Percentiles rank a stretch among this genome's conserved stretches.
Evolutionary conservation across 257 asterid species (phyloP).

Genomic region (Nicotiana knightiana): DNA sequence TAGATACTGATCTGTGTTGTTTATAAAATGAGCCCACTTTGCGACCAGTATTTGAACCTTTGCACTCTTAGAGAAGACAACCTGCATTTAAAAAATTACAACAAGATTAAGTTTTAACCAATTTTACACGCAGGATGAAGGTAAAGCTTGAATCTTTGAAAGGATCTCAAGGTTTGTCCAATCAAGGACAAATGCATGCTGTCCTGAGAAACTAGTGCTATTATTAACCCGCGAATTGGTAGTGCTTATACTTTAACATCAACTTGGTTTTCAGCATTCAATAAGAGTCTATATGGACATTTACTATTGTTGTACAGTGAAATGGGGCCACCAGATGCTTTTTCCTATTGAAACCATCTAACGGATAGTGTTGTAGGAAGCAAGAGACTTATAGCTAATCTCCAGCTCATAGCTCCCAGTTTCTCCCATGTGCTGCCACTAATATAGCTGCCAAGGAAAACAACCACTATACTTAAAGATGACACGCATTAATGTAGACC

Average conservation of each 20-base stretch:
- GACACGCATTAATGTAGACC: not conserved
- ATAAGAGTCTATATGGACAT: not conserved
- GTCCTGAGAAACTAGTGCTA: not conserved
- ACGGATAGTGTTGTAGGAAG: not conserved
- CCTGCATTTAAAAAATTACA: constrained; percentile 25
- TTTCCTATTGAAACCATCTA: not conserved
- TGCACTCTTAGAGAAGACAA: constrained; percentile 64
- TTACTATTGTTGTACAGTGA: not conserved
- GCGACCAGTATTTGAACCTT: constrained; percentile 65
- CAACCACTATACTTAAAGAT: not conserved
- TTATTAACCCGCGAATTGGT: not conserved
- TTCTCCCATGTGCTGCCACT: not conserved
- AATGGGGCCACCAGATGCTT: not conserved
- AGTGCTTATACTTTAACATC: not conserved
- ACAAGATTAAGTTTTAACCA: not conserved
- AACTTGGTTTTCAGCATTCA: not conserved
- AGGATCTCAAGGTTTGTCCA: not conserved
- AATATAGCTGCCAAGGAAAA: not conserved
- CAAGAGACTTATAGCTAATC: not conserved
- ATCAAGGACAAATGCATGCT: not conserved
- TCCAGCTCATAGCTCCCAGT: not conserved
- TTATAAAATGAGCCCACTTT: constrained; percentile 65
- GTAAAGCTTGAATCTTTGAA: not conserved
- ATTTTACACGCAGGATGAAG: not conserved
- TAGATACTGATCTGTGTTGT: constrained; percentile 58